Base-by-base conservation (phyloP, 2,329 filamentous ascomycete species). In the Trichoderma oligosporum region DNA sequence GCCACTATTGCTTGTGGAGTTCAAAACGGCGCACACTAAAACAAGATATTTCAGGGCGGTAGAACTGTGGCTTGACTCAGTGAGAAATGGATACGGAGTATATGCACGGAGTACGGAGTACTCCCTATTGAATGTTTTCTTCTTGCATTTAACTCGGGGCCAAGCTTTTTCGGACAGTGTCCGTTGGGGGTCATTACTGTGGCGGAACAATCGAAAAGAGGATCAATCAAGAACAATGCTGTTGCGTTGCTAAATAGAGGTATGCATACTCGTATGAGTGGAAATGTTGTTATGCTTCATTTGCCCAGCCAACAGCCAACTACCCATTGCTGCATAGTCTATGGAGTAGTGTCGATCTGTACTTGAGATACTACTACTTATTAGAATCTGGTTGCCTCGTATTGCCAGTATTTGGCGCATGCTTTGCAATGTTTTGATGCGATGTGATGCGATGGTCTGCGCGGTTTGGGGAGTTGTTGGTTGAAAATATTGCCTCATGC, bases 131-230 rank as follows among this genome's bases (percentile, higher is more conserved):
- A 20, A 25, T 27, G 12, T 7, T 1, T 2, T 16, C 12, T 25
- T 12, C 22, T 16, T 31, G 27, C 27, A 44, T 24, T 57, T 57
- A 57, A 29, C 55, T 45, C 46, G 20, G 33, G 16, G 55, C 46
- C 39, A 57, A 57, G 55, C 55, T 57, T 57, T 57, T 39, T 18
- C 14, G 11, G 16, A 57, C 55, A 46, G 55, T 57, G 55, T 29
- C 55, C 55, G 55, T 36, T 7, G 14, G 20, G 12, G 7, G 20
- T 16, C 14, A 22, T 5, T 16, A 55, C 52, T 20, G 52, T 36
- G 14, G 11, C 22, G n/a, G 27, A 16, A 12, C 44, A n/a, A n/a
- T 33, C 14, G 12, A 29, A 20, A 41, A 41, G 16, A 41, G 38
- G 11, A 20, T 20, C 38, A 41, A 41, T 41, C n/a, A n/a, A n/a